Percentiles rank a stretch among this genome's conserved stretches.
phyloP scores from a whole-genome alignment of 2,329 filamentous ascomycete species.

The Fusarium decemcellulare region DNA sequence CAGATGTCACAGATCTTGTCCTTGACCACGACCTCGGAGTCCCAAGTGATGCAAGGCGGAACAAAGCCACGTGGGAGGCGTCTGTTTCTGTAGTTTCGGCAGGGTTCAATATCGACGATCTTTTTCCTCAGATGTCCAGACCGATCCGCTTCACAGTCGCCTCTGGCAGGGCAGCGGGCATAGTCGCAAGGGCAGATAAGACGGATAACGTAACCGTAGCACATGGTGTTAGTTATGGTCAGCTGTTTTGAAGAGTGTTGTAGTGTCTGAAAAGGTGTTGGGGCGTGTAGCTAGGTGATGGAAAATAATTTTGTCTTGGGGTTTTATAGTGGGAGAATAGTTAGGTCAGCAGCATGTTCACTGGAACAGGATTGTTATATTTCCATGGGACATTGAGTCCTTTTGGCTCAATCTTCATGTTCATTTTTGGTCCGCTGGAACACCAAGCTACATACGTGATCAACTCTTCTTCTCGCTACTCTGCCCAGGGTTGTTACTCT shows the following conservation, averaged over 20 bases:
- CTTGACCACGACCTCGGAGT: neutral
- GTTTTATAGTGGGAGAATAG: neutral
- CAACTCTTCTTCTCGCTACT: slow-evolving; percentile 13
- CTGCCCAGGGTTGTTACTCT: slow-evolving; percentile 7
- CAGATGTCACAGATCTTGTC: slow-evolving; percentile 1
- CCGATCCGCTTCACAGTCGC: neutral
- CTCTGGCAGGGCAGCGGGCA: neutral
- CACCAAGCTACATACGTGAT: neutral
- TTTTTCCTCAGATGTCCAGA: neutral
- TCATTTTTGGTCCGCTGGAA: neutral
- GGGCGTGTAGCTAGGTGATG: neutral
- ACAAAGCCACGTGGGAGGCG: neutral
- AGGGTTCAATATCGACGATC: neutral
- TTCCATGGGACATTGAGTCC: too few species aligned
- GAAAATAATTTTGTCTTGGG: too few species aligned
- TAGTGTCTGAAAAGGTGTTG: neutral
- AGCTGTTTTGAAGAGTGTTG: neutral
- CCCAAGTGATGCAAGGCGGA: neutral
- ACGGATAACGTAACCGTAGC: neutral
- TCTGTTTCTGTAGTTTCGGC: neutral
- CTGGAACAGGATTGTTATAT: too few species aligned
- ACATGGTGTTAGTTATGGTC: neutral
- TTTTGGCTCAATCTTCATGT: neutral
- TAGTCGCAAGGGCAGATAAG: slow-evolving; percentile 1
- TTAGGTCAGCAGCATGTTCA: too few species aligned